Conservation (phyloP, 345 rosid species). For the Mallotus nudiflorus region DNA sequence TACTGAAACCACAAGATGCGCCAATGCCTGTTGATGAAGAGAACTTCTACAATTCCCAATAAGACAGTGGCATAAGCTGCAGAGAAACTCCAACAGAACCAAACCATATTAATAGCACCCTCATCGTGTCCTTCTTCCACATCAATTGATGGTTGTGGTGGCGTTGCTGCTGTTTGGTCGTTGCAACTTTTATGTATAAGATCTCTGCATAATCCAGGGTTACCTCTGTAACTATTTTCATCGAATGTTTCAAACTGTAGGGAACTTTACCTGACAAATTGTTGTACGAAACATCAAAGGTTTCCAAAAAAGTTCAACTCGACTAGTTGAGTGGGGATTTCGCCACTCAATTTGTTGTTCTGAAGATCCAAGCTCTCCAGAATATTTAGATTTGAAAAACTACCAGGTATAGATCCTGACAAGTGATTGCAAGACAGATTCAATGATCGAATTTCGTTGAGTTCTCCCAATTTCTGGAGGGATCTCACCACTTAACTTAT, state of each 20-base stretch:
- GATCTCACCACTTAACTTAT: not conserved
- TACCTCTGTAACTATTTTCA: not conserved
- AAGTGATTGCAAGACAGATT: not conserved
- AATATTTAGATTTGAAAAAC: not conserved
- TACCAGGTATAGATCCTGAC: not conserved
- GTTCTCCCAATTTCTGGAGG: not conserved
- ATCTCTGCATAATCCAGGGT: not conserved
- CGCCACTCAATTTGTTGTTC: not conserved
- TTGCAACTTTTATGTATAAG: not conserved
- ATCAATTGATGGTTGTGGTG: not conserved
- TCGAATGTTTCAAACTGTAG: not conserved
- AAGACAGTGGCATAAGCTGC: not conserved
- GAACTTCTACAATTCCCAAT: not conserved
- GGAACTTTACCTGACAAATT: not conserved
- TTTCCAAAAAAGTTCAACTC: not conserved
- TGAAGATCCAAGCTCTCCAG: slow-evolving; percentile 3
- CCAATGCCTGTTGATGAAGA: not conserved
- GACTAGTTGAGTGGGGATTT: not conserved
- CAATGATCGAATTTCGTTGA: not conserved
- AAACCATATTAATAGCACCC: slow-evolving; percentile 1
- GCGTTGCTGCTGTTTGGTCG: not conserved
- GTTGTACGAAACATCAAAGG: not conserved
- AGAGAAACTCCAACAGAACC: slow-evolving; percentile 10
- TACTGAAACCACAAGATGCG: slow-evolving; percentile 4
- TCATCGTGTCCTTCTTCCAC: not conserved